Conservation (phyloP, 305 asterid species). For the Fraxinus latifolia region DNA sequence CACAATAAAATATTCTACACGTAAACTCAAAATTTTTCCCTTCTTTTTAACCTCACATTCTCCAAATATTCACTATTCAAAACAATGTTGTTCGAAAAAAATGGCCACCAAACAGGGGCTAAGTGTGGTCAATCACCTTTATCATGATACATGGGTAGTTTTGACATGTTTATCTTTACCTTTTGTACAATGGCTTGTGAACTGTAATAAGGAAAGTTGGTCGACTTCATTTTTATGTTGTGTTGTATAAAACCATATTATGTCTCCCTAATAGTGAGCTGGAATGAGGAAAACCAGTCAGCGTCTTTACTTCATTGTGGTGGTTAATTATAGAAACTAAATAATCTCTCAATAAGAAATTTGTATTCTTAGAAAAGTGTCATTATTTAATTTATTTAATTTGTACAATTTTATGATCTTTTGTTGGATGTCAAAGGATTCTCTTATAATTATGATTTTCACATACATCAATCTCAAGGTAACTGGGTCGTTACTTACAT, state of each 20-base stretch:
- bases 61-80: not conserved
- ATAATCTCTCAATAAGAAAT: not conserved
- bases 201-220: not conserved
- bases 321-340: not conserved
- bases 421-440: not conserved
- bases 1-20: not conserved
- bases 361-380: not conserved
- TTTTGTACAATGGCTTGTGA: not conserved
- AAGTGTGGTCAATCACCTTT: not conserved
- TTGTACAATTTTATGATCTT: not conserved
- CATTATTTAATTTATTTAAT: not conserved
- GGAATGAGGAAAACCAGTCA: conserved; percentile 1
- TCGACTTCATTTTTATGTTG: not conserved
- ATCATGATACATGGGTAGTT: not conserved
- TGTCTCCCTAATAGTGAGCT: not conserved
- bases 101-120: not conserved
- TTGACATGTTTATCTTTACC: not conserved
- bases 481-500: not conserved
- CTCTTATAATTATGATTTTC: not conserved
- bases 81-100: too few relatives aligned
- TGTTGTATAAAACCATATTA: not conserved
- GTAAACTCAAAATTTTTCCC: not conserved
- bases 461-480: not conserved
- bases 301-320: conserved; percentile 1
- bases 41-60: not conserved